Evolutionary conservation across 2,329 filamentous ascomycete genomes (phyloP).

Genomic region (Mycosphaerella sp.): DNA sequence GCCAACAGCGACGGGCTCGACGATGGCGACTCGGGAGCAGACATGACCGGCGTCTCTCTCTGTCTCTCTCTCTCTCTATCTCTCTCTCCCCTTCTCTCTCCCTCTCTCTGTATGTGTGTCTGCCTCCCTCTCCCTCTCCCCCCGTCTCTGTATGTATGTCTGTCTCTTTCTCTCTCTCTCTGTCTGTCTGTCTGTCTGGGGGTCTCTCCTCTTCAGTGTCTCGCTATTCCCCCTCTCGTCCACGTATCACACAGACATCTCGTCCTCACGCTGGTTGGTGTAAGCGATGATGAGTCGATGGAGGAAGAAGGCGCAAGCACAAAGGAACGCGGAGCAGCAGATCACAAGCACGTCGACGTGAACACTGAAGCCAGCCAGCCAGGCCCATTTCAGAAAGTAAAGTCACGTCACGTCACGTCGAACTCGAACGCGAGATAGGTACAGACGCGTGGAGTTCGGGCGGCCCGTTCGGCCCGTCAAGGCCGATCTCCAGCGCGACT

Average conservation of each 20-base stretch:
- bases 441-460: background rate
- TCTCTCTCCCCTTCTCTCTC: background rate
- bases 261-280: no score
- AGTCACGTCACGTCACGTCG: background rate
- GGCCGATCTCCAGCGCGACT: background rate
- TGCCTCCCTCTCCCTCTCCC: background rate
- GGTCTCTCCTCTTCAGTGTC: no score
- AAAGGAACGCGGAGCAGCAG: background rate
- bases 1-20: constrained; percentile 35
- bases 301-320: no score
- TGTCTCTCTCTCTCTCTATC: no score
- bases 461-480: no score
- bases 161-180: no score
- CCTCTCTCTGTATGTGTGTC: background rate
- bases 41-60: constrained; percentile 12
- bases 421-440: background rate
- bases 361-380: background rate
- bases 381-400: background rate
- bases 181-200: no score
- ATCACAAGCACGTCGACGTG: background rate
- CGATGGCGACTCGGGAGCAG: constrained; percentile 11
- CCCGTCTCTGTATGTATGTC: no score
- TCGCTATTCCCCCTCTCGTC: no score
- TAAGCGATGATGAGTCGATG: no score
- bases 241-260: no score